phyloP scores from a whole-genome alignment of 139 green algal species.

The Coelastrella sp. region DNA sequence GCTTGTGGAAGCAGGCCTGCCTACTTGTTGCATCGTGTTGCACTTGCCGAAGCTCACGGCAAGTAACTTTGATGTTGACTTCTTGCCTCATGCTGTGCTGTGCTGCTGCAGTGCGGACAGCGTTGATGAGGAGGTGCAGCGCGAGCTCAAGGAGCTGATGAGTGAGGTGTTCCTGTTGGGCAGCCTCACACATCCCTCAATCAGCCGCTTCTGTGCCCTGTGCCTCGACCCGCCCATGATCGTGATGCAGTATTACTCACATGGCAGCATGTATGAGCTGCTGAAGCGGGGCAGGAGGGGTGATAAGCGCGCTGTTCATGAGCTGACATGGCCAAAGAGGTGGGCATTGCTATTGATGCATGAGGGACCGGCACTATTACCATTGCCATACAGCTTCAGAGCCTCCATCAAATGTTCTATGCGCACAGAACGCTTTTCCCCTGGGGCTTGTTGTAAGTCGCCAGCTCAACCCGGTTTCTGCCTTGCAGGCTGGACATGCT shows the following conservation, averaged over 20 bases:
- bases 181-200: conserved; percentile 58
- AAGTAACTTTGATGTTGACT: background rate
- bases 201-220: conserved; percentile 71
- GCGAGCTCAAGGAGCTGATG: conserved; percentile 48
- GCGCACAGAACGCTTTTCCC: background rate
- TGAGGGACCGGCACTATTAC: background rate
- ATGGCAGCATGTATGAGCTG: conserved; percentile 74
- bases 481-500: conserved; percentile 64
- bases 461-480: background rate
- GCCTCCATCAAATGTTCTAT: background rate
- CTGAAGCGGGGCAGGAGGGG: conserved; percentile 47
- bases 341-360: background rate
- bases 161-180: conserved; percentile 60
- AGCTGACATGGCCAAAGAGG: conserved; percentile 47
- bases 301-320: conserved; percentile 28
- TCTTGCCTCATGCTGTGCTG: background rate
- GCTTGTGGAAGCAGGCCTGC: too few species aligned
- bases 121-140: conserved; percentile 46
- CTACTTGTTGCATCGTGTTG: too few species aligned
- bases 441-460: background rate
- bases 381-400: background rate
- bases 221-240: conserved; percentile 73
- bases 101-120: conserved; percentile 33
- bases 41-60: too few species aligned
- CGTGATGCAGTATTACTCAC: conserved; percentile 74